Evolutionary conservation across 1,284 basidiomycete genomes (phyloP).

Genomic region (Moniliophthora roreri): DNA sequence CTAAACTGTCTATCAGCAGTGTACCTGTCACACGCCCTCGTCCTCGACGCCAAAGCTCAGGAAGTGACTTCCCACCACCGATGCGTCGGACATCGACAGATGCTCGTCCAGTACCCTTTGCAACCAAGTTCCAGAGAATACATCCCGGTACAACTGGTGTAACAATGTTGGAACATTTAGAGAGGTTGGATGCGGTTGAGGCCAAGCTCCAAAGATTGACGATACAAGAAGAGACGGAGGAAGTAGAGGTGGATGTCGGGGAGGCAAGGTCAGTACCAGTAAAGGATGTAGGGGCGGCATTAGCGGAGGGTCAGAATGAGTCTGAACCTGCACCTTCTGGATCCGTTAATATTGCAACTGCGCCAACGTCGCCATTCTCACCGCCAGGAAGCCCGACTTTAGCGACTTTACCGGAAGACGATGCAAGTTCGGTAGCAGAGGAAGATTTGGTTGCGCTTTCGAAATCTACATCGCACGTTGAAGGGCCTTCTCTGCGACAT

Average conservation of each 20-base stretch:
- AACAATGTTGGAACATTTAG: constrained; percentile 77
- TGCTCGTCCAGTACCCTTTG: constrained; percentile 75
- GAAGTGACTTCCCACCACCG: constrained; percentile 73
- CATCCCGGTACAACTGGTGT: constrained; percentile 83
- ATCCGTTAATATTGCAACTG: neutral
- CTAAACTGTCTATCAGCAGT: constrained; percentile 58
- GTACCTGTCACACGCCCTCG: constrained; percentile 61
- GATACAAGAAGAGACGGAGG: constrained; percentile 46
- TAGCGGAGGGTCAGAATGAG: no score
- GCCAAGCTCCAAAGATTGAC: constrained; percentile 72
- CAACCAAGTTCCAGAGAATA: constrained; percentile 73
- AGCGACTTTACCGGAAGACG: constrained; percentile 53
- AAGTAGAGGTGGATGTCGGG: constrained; percentile 56
- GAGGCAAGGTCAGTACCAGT: constrained; percentile 36
- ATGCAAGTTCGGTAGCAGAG: constrained; percentile 56
- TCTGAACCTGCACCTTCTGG: neutral
- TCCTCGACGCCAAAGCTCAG: constrained; percentile 56
- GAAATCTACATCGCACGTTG: constrained; percentile 70
- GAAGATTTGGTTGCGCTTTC: constrained; percentile 74
- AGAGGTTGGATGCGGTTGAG: constrained; percentile 78
- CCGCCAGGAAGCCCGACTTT: constrained; percentile 48
- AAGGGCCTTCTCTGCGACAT: constrained; percentile 44
- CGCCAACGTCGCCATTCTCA: constrained; percentile 41
- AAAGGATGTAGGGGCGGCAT: constrained; percentile 3
- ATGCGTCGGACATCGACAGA: constrained; percentile 64